Evolutionary conservation across 805 yeast species (phyloP).

Genomic region (Saturnispora zaruensis): DNA sequence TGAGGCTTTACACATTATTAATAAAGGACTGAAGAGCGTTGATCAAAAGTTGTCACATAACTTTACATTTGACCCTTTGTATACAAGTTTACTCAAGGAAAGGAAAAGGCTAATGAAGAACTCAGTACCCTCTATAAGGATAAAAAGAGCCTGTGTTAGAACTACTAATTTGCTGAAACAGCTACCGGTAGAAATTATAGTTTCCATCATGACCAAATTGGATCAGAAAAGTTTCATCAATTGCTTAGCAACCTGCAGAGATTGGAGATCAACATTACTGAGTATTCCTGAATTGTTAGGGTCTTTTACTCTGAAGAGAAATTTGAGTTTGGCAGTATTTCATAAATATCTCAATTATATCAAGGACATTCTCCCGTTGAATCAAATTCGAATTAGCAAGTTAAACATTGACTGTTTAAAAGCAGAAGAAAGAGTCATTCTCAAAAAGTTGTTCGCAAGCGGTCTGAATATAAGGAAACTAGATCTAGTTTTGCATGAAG

Average conservation of each 20-base stretch:
- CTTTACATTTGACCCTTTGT: background rate
- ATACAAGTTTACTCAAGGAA: background rate
- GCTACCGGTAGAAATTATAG: conserved; percentile 10
- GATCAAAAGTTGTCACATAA: background rate
- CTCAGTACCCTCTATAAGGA: background rate
- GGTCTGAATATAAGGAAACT: conserved; percentile 6
- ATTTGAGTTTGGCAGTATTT: conserved; percentile 4
- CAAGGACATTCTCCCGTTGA: conserved; percentile 9
- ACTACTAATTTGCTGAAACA: conserved; percentile 7
- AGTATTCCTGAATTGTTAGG: conserved; percentile 10
- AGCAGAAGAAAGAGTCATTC: background rate
- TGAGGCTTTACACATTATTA: conserved; percentile 6
- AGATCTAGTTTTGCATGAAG: background rate
- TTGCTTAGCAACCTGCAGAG: conserved; percentile 10
- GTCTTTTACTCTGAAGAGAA: conserved; percentile 2
- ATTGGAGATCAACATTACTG: conserved; percentile 11
- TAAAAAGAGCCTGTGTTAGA: conserved; percentile 2
- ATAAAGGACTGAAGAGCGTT: background rate
- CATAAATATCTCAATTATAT: conserved; percentile 8
- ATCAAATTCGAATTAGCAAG: conserved; percentile 2
- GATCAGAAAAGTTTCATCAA: conserved; percentile 5
- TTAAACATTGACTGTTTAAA: background rate
- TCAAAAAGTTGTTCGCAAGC: conserved; percentile 7
- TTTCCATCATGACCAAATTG: conserved; percentile 6
- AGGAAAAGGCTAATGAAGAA: background rate